Conservation (phyloP, 2,329 filamentous ascomycete genomes). For the Alternaria gansuensis region DNA sequence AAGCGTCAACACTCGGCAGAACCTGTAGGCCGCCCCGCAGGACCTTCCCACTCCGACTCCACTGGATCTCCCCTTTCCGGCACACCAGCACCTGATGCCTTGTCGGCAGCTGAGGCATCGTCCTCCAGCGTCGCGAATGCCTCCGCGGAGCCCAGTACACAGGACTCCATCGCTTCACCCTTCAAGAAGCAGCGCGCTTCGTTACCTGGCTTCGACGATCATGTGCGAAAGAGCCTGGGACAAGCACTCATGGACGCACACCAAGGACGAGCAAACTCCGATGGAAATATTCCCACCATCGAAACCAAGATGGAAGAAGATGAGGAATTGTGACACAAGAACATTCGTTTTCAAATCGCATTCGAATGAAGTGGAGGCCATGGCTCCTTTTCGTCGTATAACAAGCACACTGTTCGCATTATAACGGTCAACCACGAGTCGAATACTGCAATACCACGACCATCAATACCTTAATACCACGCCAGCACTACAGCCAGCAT, state of each 20-base stretch:
- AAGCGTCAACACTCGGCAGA: slow-evolving; percentile 83
- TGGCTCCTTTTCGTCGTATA: background rate
- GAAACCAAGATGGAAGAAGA: slow-evolving; percentile 55
- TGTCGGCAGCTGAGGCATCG: slow-evolving; percentile 33
- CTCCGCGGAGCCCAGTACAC: slow-evolving; percentile 56
- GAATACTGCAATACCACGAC: slow-evolving; percentile 2
- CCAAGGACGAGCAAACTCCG: slow-evolving; percentile 48
- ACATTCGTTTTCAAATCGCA: slow-evolving; percentile 35
- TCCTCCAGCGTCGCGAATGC: slow-evolving; percentile 46
- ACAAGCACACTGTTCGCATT: slow-evolving; percentile 8
- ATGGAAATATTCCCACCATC: slow-evolving; percentile 40
- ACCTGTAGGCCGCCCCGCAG: slow-evolving; percentile 60
- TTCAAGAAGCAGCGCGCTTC: slow-evolving; percentile 79
- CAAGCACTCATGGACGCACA: slow-evolving; percentile 44
- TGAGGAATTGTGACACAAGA: slow-evolving; percentile 56
- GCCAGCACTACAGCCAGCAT: background rate
- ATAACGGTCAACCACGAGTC: background rate
- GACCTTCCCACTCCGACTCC: slow-evolving; percentile 33
- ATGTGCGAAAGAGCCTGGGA: slow-evolving; percentile 51
- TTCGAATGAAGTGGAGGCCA: slow-evolving; percentile 25
- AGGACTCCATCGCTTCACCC: slow-evolving; percentile 70
- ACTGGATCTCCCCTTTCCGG: slow-evolving; percentile 41
- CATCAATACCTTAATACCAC: slow-evolving; percentile 4
- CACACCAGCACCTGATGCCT: slow-evolving; percentile 31
- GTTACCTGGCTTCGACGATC: slow-evolving; percentile 60